These are phyloP conservation scores for Ormosia emarginata DNA, from an alignment of 306 rosid species.

Conservation along the genomic window DNA sequence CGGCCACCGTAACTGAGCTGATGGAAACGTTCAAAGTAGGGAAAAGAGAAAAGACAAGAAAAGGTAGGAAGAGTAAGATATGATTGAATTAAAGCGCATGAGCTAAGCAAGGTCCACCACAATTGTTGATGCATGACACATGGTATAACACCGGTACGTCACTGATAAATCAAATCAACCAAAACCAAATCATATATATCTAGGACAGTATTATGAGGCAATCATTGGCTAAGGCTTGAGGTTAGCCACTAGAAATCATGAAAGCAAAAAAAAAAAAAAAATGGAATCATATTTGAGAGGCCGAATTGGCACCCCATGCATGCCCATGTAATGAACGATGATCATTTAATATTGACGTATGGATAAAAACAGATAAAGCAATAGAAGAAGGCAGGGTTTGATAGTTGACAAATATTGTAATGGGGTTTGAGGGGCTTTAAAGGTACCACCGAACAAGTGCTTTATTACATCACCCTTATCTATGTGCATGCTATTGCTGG, in stretches of 20 bases:
- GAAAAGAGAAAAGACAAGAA: conserved; percentile 3
- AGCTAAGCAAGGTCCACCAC: conserved; percentile 43
- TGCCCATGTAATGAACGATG: neutral
- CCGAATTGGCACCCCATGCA: conserved; percentile 7
- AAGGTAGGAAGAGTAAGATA: conserved; percentile 23
- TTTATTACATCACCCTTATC: conserved; percentile 46
- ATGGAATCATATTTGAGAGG: conserved; percentile 14
- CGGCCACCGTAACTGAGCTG: conserved; percentile 16
- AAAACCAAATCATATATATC: conserved; percentile 1
- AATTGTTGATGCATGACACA: conserved; percentile 36
- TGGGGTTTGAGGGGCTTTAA: conserved; percentile 11
- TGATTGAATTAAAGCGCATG: conserved; percentile 42
- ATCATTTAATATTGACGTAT: neutral
- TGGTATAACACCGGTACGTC: neutral
- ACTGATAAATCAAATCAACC: conserved; percentile 14
- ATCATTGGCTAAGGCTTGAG: conserved; percentile 26
- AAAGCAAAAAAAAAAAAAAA: neutral
- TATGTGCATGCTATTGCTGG: conserved; percentile 1
- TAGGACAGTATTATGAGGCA: conserved; percentile 17
- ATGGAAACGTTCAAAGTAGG: conserved; percentile 8
- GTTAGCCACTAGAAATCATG: neutral
- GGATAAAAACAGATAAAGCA: conserved; percentile 11
- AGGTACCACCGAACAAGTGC: conserved; percentile 33
- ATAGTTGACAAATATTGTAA: conserved; percentile 29
- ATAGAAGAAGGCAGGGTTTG: conserved; percentile 19